Conservation (phyloP, 495 filamentous ascomycete genomes). For the Neurospora sp. region DNA sequence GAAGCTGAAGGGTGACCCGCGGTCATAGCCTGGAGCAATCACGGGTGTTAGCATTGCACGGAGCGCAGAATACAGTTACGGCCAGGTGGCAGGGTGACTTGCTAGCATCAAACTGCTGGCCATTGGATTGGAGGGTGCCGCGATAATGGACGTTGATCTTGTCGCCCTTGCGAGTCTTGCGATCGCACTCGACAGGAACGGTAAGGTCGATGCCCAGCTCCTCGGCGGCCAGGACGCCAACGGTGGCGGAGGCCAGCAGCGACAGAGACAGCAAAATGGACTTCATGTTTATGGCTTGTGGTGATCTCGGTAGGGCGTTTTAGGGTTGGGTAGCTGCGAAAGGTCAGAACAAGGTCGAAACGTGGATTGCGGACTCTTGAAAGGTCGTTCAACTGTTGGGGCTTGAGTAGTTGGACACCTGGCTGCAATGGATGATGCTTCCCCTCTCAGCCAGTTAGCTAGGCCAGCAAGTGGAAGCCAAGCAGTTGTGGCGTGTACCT, state of each 20-base stretch:
- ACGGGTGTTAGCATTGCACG: constrained; percentile 6
- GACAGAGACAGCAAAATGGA: constrained; percentile 47
- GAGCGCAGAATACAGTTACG: constrained; percentile 4
- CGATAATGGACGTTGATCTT: constrained; percentile 77
- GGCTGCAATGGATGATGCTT: background rate
- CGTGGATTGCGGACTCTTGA: background rate
- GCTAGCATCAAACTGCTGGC: constrained; percentile 51
- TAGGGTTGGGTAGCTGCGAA: background rate
- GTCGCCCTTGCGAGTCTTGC: constrained; percentile 70
- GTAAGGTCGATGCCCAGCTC: constrained; percentile 67
- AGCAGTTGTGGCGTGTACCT: background rate
- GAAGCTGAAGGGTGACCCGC: constrained; percentile 66
- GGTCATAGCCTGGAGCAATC: constrained; percentile 52
- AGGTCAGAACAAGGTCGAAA: background rate
- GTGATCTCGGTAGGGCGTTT: background rate
- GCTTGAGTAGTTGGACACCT: background rate
- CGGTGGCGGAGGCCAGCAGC: constrained; percentile 41
- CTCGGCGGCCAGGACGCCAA: constrained; percentile 41
- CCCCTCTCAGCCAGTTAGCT: background rate
- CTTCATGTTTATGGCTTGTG: constrained; percentile 31
- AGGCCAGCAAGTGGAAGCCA: background rate
- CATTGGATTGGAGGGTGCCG: constrained; percentile 57
- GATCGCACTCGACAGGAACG: constrained; percentile 52
- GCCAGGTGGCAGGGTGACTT: constrained; percentile 5
- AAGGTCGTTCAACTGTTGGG: background rate